Evolutionary conservation across 345 rosid species (phyloP).

Genomic region (Raphanus raphanistrum): DNA sequence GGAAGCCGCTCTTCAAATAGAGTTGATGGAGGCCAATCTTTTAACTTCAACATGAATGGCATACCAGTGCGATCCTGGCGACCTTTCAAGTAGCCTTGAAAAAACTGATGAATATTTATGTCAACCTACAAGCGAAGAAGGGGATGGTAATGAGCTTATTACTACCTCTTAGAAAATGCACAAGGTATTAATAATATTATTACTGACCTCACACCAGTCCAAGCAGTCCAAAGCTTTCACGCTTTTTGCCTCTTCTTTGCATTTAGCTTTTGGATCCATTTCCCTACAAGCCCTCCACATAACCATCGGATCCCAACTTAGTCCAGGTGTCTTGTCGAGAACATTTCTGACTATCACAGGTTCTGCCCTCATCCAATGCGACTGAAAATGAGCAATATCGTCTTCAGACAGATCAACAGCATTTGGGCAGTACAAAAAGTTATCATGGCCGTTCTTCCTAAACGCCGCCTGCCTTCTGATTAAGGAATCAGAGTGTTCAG

Average conservation of each 20-base stretch:
- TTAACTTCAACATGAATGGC: constrained; percentile 71
- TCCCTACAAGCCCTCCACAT: constrained; percentile 83
- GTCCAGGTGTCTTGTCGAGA: constrained; percentile 57
- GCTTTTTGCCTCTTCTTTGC: constrained; percentile 36
- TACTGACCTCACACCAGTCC: constrained; percentile 49
- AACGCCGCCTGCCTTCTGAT: constrained; percentile 52
- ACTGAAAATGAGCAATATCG: constrained; percentile 68
- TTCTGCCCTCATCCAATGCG: constrained; percentile 74
- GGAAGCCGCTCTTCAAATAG: constrained; percentile 59
- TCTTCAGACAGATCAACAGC: constrained; percentile 48
- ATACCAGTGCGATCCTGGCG: constrained; percentile 23
- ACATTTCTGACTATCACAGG: constrained; percentile 67
- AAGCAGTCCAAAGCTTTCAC: constrained; percentile 61
- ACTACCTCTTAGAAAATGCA: neutral
- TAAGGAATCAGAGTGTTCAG: constrained; percentile 26
- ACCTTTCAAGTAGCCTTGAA: constrained; percentile 55
- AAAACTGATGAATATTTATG: constrained; percentile 62
- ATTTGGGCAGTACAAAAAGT: constrained; percentile 62
- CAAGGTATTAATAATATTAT: neutral
- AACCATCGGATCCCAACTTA: constrained; percentile 93
- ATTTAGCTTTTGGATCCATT: constrained; percentile 35
- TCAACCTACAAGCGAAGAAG: constrained; percentile 47
- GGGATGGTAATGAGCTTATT: neutral
- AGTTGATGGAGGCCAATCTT: constrained; percentile 86
- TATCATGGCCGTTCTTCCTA: constrained; percentile 52